These are phyloP conservation scores for Ajuga reptans DNA, from an alignment of 305 asterid genomes.

Conservation along the genomic window DNA sequence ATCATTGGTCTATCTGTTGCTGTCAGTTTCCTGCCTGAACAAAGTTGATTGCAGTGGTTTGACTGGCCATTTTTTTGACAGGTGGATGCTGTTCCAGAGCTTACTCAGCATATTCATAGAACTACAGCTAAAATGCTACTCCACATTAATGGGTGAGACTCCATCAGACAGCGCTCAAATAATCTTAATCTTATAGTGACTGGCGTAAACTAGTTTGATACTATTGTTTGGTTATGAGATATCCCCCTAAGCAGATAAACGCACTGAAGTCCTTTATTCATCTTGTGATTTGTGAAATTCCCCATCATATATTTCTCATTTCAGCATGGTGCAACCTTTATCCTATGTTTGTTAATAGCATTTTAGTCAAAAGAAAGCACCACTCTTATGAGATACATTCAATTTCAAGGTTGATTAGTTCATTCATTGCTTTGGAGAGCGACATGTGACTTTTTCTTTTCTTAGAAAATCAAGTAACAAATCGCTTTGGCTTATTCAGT, in stretches of 20 bases:
- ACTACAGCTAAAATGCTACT: slow-evolving; percentile 86
- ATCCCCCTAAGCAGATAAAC: background rate
- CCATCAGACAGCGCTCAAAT: slow-evolving; percentile 14
- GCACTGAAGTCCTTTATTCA: background rate
- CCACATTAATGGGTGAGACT: slow-evolving; percentile 81
- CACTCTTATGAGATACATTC: background rate
- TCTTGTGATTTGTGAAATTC: background rate
- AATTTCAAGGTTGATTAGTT: background rate
- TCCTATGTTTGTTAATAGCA: slow-evolving; percentile 10
- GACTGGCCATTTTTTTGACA: slow-evolving; percentile 31
- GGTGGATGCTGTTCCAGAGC: slow-evolving; percentile 99
- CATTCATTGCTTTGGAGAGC: background rate
- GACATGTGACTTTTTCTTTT: background rate
- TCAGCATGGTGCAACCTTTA: background rate
- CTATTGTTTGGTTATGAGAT: background rate
- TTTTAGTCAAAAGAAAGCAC: background rate
- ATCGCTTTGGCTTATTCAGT: background rate
- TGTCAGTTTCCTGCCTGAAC: slow-evolving; percentile 6
- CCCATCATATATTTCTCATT: slow-evolving; percentile 5
- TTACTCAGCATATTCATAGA: slow-evolving; percentile 68
- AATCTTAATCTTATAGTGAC: background rate
- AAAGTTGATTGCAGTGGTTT: slow-evolving; percentile 15
- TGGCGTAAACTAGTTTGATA: background rate
- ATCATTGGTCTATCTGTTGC: background rate
- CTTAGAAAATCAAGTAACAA: background rate